Evolutionary conservation across 1,284 basidiomycete species (phyloP).

Genomic region (Coniferiporia weirii): DNA sequence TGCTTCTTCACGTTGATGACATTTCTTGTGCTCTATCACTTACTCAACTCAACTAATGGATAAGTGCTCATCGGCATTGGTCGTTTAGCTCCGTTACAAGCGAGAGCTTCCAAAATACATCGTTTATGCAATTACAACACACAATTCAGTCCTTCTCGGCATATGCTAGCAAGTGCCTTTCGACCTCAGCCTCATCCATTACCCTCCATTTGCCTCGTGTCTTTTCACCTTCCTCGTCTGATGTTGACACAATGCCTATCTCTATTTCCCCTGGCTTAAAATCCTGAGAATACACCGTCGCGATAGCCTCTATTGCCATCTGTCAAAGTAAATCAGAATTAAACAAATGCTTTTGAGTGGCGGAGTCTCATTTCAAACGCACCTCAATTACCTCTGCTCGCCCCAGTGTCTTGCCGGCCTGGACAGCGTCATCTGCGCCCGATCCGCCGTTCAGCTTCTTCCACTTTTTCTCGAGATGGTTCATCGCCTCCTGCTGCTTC

Average conservation of each 20-base stretch:
- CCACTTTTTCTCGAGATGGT: constrained; percentile 98
- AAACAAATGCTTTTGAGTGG: too few species aligned
- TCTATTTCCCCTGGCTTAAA: constrained; percentile 90
- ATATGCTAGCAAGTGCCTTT: constrained; percentile 81
- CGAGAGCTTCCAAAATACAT: neutral
- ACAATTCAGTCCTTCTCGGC: constrained; percentile 80
- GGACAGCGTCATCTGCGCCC: constrained; percentile 68
- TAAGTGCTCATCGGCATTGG: too few species aligned
- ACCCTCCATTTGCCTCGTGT: constrained; percentile 76
- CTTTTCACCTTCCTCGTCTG: constrained; percentile 62
- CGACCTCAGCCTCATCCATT: constrained; percentile 80
- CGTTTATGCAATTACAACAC: neutral
- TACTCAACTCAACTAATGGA: too few species aligned
- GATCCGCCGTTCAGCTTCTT: constrained; percentile 83
- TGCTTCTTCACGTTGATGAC: constrained; percentile 45
- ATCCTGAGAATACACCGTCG: constrained; percentile 90
- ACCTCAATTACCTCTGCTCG: constrained; percentile 82
- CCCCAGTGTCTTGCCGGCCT: constrained; percentile 61
- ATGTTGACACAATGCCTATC: constrained; percentile 75
- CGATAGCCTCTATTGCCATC: constrained; percentile 94
- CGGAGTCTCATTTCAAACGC: constrained; percentile 20
- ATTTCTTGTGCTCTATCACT: too few species aligned
- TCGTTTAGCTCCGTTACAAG: neutral
- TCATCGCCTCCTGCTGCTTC: constrained; percentile 99
- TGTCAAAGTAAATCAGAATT: constrained; percentile 29